A percentile compares a stretch with the other conserved stretches of the same genome.
Evolutionary conservation across 1,284 basidiomycete genomes (phyloP).

Genomic region (Thecaphora frezii): DNA sequence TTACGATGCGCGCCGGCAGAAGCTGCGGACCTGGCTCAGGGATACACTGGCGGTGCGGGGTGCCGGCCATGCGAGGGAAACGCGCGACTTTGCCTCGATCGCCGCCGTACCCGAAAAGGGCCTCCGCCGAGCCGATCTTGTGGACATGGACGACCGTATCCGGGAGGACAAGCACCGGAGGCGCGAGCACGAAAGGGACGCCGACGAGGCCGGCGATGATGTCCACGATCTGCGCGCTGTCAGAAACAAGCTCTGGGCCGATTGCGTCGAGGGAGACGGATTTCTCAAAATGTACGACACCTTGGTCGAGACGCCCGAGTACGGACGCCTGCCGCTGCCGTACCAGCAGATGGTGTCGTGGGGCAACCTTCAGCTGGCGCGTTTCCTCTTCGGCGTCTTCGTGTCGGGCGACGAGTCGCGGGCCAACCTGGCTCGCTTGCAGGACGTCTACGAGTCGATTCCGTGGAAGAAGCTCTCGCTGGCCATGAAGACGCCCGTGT

Average conservation of each 20-base stretch:
- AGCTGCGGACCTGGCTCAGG: slow-evolving; percentile 53
- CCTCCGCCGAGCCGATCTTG: slow-evolving; percentile 30
- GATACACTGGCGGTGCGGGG: slow-evolving; percentile 54
- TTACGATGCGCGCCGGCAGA: slow-evolving; percentile 47
- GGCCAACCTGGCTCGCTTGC: slow-evolving; percentile 45
- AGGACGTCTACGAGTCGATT: slow-evolving; percentile 43
- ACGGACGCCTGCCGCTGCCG: slow-evolving; percentile 38
- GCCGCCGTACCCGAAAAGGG: slow-evolving; percentile 44
- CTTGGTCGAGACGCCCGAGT: slow-evolving; percentile 38
- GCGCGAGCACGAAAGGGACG: slow-evolving; percentile 44
- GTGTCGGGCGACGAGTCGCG: slow-evolving; percentile 49
- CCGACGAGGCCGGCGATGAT: slow-evolving; percentile 46
- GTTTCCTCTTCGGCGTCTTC: slow-evolving; percentile 52
- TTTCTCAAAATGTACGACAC: slow-evolving; percentile 51
- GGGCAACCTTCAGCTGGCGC: slow-evolving; percentile 51
- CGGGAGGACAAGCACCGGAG: slow-evolving; percentile 45
- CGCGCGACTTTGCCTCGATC: slow-evolving; percentile 48
- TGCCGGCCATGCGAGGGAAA: slow-evolving; percentile 44
- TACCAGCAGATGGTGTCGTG: slow-evolving; percentile 54
- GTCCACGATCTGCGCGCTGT: slow-evolving; percentile 50
- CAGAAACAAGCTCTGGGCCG: slow-evolving; percentile 48
- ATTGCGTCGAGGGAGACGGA: slow-evolving; percentile 53
- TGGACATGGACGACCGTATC: slow-evolving; percentile 45
- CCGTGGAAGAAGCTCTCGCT: slow-evolving; percentile 53
- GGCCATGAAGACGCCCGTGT: slow-evolving; percentile 48